A percentile compares a stretch with the other conserved stretches of the same genome.
Conservation (phyloP, 192 early-diverging fungal species). For the Podochytrium sp. region DNA sequence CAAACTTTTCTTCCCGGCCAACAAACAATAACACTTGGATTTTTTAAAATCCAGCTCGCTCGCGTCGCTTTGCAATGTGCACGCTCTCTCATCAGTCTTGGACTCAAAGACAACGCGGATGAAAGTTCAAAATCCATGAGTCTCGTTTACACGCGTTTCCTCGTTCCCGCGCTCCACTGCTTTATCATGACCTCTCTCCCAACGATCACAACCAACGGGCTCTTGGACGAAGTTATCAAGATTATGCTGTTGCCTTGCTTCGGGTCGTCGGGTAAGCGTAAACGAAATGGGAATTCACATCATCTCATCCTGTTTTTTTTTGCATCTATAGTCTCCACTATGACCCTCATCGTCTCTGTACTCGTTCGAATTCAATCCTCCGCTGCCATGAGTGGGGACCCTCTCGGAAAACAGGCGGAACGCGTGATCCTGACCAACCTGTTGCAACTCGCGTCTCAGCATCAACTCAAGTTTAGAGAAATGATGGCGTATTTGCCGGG, state of each 20-base stretch:
- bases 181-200: not conserved
- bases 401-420: constrained; percentile 1
- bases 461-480: constrained; percentile 22
- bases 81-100: constrained; percentile 15
- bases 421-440: constrained; percentile 17
- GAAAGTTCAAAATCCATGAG: not conserved
- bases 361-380: constrained; percentile 13
- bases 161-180: constrained; percentile 9
- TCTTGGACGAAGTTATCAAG: constrained; percentile 21
- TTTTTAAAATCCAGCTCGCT: not conserved
- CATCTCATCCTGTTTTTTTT: not conserved
- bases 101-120: not conserved
- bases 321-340: not conserved
- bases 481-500: constrained; percentile 29
- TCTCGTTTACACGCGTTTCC: not conserved
- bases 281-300: constrained; percentile 8
- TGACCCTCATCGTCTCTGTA: constrained; percentile 27
- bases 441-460: constrained; percentile 34
- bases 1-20: not conserved
- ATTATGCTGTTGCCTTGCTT: constrained; percentile 17
- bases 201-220: not conserved
- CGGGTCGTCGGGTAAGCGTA: constrained; percentile 2
- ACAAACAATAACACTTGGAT: not conserved
- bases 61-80: constrained; percentile 28
- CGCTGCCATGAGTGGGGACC: not conserved